phyloP scores from a whole-genome alignment of 2,329 filamentous ascomycete species.

The Ciborinia camelliae region DNA sequence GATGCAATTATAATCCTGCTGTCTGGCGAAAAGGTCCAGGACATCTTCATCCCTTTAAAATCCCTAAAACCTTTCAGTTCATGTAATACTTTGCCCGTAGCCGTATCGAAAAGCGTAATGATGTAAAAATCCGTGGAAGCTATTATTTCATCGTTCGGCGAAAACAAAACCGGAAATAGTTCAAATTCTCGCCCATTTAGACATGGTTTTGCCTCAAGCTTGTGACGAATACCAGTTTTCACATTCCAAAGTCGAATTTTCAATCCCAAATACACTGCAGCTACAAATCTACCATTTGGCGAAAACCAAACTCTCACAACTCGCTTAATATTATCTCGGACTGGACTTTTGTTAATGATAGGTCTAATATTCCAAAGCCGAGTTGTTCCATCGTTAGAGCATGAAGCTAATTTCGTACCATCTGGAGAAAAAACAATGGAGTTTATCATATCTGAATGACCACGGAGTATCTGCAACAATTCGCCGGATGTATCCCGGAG shows the following conservation, averaged over 20 bases:
- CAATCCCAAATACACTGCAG: too few species aligned
- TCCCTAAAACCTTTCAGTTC: background rate
- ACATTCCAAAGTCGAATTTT: background rate
- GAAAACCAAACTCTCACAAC: background rate
- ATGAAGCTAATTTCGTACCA: background rate
- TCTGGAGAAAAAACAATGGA: background rate
- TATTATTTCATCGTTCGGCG: background rate
- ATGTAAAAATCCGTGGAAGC: background rate
- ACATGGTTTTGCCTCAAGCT: background rate
- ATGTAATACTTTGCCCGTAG: background rate
- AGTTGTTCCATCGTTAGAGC: background rate
- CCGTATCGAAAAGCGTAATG: background rate
- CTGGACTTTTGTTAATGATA: background rate
- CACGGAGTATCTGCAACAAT: background rate
- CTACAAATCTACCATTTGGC: background rate
- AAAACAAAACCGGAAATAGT: background rate
- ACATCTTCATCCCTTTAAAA: background rate
- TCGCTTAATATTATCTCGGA: background rate
- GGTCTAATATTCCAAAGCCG: background rate
- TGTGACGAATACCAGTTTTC: background rate
- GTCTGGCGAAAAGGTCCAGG: background rate
- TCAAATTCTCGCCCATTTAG: too few species aligned
- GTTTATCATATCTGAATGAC: background rate
- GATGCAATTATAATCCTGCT: background rate
- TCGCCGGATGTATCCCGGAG: conserved; percentile 20